phyloP scores from a whole-genome alignment of 2,329 filamentous ascomycete species.

The Tolypocladium tundrense region DNA sequence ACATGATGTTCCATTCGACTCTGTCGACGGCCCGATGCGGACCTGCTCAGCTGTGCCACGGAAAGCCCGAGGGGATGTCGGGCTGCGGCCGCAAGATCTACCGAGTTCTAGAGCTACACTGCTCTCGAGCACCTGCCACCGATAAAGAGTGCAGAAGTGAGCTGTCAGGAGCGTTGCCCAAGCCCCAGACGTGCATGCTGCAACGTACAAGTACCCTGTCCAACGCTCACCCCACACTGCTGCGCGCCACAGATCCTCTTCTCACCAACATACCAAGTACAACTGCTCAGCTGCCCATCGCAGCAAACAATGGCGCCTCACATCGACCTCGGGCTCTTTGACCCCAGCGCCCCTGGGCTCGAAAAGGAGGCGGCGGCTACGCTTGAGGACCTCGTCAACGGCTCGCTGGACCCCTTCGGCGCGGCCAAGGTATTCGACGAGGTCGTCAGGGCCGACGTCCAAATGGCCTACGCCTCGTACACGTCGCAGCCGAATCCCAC shows the following conservation, averaged over 20 bases:
- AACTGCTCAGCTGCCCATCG: not conserved
- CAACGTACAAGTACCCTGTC: not conserved
- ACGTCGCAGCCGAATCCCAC: not conserved
- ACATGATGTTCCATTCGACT: not conserved
- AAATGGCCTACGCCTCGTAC: not conserved
- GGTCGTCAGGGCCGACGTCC: not conserved
- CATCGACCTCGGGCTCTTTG: not conserved
- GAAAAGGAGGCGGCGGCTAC: not conserved
- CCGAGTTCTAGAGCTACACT: not conserved
- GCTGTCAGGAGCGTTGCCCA: not conserved
- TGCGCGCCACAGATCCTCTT: not conserved
- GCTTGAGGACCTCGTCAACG: not conserved
- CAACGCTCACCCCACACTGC: not conserved
- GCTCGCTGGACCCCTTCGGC: not conserved
- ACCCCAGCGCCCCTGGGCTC: not conserved
- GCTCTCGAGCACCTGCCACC: not conserved
- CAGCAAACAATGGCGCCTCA: not conserved
- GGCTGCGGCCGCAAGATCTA: not conserved
- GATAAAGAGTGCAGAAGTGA: not conserved
- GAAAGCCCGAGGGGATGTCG: not conserved
- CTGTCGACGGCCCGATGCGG: not conserved
- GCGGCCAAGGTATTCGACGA: not conserved
- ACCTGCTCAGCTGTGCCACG: not conserved
- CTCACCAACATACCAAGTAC: not conserved
- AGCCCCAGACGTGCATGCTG: not conserved